Percentiles rank a stretch among this genome's conserved stretches.
Evolutionary conservation across 345 rosid species (phyloP).

Genomic region (Microcos paniculata): DNA sequence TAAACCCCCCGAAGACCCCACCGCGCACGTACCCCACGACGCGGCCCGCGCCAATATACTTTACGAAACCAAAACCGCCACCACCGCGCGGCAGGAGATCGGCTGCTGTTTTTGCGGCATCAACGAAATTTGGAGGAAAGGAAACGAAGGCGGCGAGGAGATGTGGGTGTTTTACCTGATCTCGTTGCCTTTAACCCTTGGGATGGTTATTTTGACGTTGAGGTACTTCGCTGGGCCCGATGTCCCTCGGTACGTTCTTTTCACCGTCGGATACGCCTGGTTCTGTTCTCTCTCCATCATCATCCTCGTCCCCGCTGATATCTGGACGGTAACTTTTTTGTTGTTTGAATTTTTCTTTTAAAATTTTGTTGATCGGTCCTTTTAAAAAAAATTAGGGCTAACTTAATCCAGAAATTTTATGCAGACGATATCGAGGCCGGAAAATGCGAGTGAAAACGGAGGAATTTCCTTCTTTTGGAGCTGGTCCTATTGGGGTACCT

Average conservation of each 20-base stretch:
- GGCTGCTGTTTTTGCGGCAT: neutral
- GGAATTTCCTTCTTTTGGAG: slow-evolving; percentile 91
- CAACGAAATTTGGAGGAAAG: neutral
- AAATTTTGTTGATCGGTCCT: neutral
- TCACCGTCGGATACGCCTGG: slow-evolving; percentile 98
- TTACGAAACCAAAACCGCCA: neutral
- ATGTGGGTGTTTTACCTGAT: slow-evolving; percentile 99
- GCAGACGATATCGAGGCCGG: slow-evolving; percentile 54
- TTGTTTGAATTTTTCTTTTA: neutral
- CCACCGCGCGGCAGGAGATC: neutral
- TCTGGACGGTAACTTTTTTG: slow-evolving; percentile 64
- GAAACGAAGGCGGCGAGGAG: slow-evolving; percentile 24
- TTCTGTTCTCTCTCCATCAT: slow-evolving; percentile 95
- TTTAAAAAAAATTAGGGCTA: slow-evolving; percentile 5
- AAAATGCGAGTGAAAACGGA: slow-evolving; percentile 46
- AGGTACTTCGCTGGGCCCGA: slow-evolving; percentile 94
- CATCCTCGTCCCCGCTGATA: slow-evolving; percentile 86
- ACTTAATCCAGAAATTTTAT: neutral
- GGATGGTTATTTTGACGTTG: slow-evolving; percentile 77
- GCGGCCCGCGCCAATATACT: neutral
- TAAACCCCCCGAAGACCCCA: too few species aligned
- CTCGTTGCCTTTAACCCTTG: slow-evolving; percentile 94
- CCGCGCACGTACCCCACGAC: too few species aligned
- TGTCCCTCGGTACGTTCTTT: slow-evolving; percentile 84
- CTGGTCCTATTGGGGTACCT: slow-evolving; percentile 99